Conservation (phyloP, 2,329 filamentous ascomycete species). For the Neodidymelliopsis sp. region DNA sequence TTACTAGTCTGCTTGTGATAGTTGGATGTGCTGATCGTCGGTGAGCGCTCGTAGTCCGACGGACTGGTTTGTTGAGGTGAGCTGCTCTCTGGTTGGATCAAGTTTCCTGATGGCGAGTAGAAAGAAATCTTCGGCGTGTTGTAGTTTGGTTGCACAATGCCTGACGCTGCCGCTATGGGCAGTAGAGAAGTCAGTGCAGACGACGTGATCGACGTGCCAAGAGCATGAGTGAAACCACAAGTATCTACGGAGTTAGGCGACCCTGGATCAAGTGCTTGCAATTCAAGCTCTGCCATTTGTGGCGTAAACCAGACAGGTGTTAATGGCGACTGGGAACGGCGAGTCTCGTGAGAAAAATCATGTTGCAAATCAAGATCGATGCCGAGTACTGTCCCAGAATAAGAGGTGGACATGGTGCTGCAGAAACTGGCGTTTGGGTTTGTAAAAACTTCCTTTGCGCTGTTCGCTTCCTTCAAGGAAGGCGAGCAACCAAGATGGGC, state of each 20-base stretch:
- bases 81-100: constrained; percentile 38
- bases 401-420: constrained; percentile 45
- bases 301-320: constrained; percentile 38
- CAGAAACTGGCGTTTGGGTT: constrained; percentile 44
- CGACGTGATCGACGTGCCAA: constrained; percentile 39
- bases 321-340: constrained; percentile 32
- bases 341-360: constrained; percentile 19
- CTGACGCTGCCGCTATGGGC: constrained; percentile 48
- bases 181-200: constrained; percentile 47
- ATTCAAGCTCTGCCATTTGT: constrained; percentile 29
- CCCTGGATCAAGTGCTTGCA: constrained; percentile 20
- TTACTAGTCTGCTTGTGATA: constrained; percentile 15
- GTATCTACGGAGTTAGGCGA: constrained; percentile 16
- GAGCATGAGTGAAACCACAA: background rate
- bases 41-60: constrained; percentile 16
- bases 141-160: constrained; percentile 41
- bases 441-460: constrained; percentile 18
- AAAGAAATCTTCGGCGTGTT: constrained; percentile 41
- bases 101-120: constrained; percentile 45
- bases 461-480: constrained; percentile 28
- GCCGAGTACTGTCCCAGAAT: constrained; percentile 46
- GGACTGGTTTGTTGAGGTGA: constrained; percentile 20
- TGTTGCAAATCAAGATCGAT: constrained; percentile 45
- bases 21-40: constrained; percentile 14
- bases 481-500: constrained; percentile 28